Evolutionary conservation across 2,329 filamentous ascomycete genomes (phyloP).

Genomic region (Ophiostoma ips): DNA sequence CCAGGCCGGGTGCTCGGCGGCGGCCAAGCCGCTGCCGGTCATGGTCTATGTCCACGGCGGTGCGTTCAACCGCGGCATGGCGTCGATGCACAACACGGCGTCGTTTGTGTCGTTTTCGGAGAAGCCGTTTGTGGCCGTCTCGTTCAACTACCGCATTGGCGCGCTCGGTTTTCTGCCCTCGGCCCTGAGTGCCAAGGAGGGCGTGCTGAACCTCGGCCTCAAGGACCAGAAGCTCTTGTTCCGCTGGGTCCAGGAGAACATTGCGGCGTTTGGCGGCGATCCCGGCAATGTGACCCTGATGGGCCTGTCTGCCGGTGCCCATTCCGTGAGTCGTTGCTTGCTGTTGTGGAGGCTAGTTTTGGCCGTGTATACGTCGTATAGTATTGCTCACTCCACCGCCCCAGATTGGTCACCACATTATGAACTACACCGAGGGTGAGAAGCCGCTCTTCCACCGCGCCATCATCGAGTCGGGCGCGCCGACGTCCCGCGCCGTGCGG

Average conservation of each 20-base stretch:
- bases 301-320: conserved; percentile 13
- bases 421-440: conserved; percentile 25
- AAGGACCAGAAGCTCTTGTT: conserved; percentile 30
- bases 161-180: conserved; percentile 50
- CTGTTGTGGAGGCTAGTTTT: too few relatives aligned
- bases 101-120: conserved; percentile 35
- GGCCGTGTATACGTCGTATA: too few relatives aligned
- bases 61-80: background rate
- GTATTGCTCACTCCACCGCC: too few relatives aligned
- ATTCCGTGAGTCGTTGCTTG: background rate
- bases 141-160: conserved; percentile 49
- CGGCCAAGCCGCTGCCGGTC: background rate
- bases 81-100: conserved; percentile 20
- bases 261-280: conserved; percentile 13
- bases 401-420: conserved; percentile 42
- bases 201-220: conserved; percentile 44
- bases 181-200: conserved; percentile 25
- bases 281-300: conserved; percentile 9
- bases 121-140: background rate
- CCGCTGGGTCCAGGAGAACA: conserved; percentile 14
- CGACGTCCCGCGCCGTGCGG: conserved; percentile 26
- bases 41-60: conserved; percentile 3
- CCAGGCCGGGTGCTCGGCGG: background rate
- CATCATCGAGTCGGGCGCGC: conserved; percentile 27
- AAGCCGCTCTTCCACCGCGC: conserved; percentile 22